phyloP scores from a whole-genome alignment of 2,329 filamentous ascomycete species.

The Pseudocercospora crystallina region DNA sequence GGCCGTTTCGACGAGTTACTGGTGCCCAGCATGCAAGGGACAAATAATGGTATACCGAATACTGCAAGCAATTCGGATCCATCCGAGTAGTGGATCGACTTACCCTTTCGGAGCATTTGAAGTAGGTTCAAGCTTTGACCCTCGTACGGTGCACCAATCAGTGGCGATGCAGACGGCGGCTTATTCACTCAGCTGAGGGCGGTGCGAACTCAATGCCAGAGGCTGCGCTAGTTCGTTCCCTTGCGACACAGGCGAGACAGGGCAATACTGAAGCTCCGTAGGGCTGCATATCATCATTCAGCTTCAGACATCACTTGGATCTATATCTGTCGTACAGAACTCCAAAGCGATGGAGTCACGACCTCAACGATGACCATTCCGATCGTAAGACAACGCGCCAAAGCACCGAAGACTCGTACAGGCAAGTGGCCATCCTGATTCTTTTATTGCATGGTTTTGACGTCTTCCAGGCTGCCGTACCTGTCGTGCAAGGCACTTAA shows the following conservation, averaged over 20 bases:
- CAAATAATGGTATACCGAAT: no score
- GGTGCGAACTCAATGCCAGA: neutral
- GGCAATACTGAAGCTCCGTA: neutral
- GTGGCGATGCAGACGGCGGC: neutral
- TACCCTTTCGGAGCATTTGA: neutral
- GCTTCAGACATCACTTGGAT: neutral
- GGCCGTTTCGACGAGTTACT: no score
- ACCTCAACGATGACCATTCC: neutral
- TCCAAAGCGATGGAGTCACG: neutral
- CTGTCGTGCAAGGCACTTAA: neutral
- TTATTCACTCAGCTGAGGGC: neutral
- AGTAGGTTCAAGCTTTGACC: neutral
- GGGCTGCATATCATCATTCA: neutral
- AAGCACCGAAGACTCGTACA: neutral
- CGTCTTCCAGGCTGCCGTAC: neutral
- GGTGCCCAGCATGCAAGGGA: no score
- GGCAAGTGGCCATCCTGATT: no score
- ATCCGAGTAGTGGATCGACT: no score
- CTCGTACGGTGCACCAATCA: neutral
- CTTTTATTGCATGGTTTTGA: neutral
- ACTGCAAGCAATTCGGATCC: no score
- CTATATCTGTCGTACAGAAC: neutral
- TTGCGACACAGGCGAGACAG: neutral
- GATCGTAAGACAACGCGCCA: neutral
- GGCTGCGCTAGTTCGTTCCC: neutral